Evolutionary conservation across 139 green algal species (phyloP).

Genomic region (Chlamydomonas urium): DNA sequence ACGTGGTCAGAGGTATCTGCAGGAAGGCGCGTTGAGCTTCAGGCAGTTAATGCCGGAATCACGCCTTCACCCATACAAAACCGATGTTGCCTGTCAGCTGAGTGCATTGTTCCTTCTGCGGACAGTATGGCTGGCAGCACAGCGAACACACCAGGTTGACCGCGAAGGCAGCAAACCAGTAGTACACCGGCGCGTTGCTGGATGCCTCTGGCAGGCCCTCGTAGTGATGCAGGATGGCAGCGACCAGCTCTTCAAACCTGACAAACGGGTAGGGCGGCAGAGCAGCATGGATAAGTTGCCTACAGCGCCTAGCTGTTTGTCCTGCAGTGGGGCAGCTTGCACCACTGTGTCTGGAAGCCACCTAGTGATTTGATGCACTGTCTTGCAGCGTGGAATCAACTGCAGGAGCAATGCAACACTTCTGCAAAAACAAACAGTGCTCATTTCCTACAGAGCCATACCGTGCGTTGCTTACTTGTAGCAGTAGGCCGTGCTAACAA

Average conservation of each 20-base stretch:
- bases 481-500: not conserved
- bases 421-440: not conserved
- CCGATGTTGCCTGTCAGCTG: too few species aligned
- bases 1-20: too few species aligned
- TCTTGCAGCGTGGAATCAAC: not conserved
- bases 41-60: too few species aligned
- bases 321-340: not conserved
- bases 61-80: too few species aligned
- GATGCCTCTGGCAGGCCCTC: constrained; percentile 1
- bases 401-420: not conserved
- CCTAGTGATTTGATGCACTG: not conserved
- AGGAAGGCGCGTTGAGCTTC: too few species aligned
- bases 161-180: constrained; percentile 5
- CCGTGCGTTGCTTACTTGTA: not conserved
- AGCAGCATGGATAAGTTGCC: too few species aligned
- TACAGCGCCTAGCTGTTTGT: not conserved
- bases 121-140: too few species aligned
- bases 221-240: constrained; percentile 1
- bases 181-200: not conserved
- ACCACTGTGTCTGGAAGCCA: not conserved
- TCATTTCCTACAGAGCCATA: not conserved
- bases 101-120: too few species aligned
- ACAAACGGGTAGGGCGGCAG: not conserved
- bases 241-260: constrained; percentile 7
- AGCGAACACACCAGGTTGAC: not conserved